A percentile compares a stretch with the other conserved stretches of the same genome.
phyloP scores from a whole-genome alignment of 2,329 filamentous ascomycete genomes.

The Alternaria alternata region DNA sequence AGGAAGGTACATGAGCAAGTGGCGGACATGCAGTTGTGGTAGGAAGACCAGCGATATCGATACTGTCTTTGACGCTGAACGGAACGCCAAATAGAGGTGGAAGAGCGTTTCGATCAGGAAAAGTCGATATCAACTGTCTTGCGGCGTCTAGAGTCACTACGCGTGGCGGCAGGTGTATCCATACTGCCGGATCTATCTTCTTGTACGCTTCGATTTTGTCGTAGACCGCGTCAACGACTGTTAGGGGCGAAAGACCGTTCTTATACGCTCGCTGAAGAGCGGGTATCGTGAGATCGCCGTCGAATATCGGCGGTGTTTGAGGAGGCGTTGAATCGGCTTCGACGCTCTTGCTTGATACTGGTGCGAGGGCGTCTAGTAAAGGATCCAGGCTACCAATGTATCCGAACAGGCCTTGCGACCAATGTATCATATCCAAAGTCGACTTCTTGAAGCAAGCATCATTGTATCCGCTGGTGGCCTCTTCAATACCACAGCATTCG shows the following conservation, averaged over 20 bases:
- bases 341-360: slow-evolving; percentile 13
- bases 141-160: slow-evolving; percentile 54
- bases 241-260: slow-evolving; percentile 54
- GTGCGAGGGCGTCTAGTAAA: slow-evolving; percentile 40
- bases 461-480: slow-evolving; percentile 59
- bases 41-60: slow-evolving; percentile 57
- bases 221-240: slow-evolving; percentile 56
- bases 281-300: slow-evolving; percentile 55
- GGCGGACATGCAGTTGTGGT: slow-evolving; percentile 60
- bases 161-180: slow-evolving; percentile 57
- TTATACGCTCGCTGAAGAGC: slow-evolving; percentile 57
- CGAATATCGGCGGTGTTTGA: slow-evolving; percentile 51
- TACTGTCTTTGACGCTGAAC: slow-evolving; percentile 66
- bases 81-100: slow-evolving; percentile 64
- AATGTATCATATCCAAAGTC: slow-evolving; percentile 61
- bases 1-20: slow-evolving; percentile 58
- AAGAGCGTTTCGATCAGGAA: slow-evolving; percentile 49
- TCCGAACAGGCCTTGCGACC: slow-evolving; percentile 62
- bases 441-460: slow-evolving; percentile 56
- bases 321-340: slow-evolving; percentile 31
- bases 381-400: slow-evolving; percentile 58
- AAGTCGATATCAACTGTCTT: slow-evolving; percentile 52
- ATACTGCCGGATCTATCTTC: slow-evolving; percentile 58
- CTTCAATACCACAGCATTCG: slow-evolving; percentile 61
- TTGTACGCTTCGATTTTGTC: slow-evolving; percentile 60